Percentiles rank a stretch among this genome's conserved stretches.
Evolutionary conservation across 179 eudicot species (phyloP).

Genomic region (Vitellaria paradoxa): DNA sequence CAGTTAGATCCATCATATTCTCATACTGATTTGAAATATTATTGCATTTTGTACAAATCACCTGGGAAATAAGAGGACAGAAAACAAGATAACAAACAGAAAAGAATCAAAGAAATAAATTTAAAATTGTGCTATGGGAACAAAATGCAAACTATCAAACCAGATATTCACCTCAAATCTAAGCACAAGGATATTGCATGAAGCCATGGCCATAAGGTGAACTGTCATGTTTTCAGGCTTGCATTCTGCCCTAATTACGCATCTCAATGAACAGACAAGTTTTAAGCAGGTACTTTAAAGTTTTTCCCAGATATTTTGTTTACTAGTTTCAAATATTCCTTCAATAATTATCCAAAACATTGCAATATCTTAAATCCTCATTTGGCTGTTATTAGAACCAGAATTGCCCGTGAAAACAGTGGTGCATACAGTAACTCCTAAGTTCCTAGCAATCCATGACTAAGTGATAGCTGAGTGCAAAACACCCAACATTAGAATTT

Average conservation of each 20-base stretch:
- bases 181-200: neutral
- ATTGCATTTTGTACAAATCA: conserved; percentile 43
- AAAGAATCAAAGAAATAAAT: neutral
- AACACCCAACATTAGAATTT: neutral
- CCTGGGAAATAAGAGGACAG: conserved; percentile 25
- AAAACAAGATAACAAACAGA: neutral
- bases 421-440: neutral
- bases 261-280: neutral
- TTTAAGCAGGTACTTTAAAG: neutral
- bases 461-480: neutral
- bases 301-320: too few species aligned
- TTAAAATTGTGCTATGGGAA: conserved; percentile 23
- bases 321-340: too few species aligned
- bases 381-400: too few species aligned
- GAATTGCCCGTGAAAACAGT: neutral
- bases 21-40: conserved; percentile 53
- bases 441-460: neutral
- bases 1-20: conserved; percentile 61
- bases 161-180: neutral
- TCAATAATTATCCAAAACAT: too few species aligned
- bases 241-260: neutral
- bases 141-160: neutral
- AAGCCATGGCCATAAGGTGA: neutral
- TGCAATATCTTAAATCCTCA: too few species aligned
- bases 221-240: neutral